Base-by-base conservation (phyloP, 805 yeast species). In the Candida lessepsii region DNA sequence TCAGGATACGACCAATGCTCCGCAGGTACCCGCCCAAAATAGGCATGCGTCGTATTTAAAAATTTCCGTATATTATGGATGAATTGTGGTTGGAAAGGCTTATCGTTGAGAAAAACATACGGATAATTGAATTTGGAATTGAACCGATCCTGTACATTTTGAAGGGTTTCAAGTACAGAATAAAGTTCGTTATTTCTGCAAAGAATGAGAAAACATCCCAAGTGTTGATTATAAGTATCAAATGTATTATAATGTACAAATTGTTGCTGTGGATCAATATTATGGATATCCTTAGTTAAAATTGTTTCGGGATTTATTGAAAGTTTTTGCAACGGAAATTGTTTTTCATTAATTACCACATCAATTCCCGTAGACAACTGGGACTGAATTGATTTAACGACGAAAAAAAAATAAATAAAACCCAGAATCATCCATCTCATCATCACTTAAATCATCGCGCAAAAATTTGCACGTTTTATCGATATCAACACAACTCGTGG, bases 41-140 rank as follows among this genome's bases (percentile, higher is more conserved):
- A 71, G 26, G 80, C 76, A 4, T 54, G 60, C 27, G 91, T 89
- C 10, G 35, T 16, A 2, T 84, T 71, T n/a, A 81, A 75, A 39
- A 75, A 65, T 15, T 70, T 70, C 9, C 69, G 45, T 1, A 83
- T 73, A 18, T 66, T 58, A 19, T 61, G 54, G 41, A 65, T 72
- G 58, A 86, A 86, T 46, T 75, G 76, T 3, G 68, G 71, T 30
- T 71, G 56, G 57, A 86, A 86, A 2, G 75, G 77, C 45, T 68
- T 75, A 53, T 86, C 89, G 57, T 86, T 86, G 35, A 86, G 59
- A 51, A 86, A 86, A 2, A 84, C 81, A 87, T 89, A 86, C 58
- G 86, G 93, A 54, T 86, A 85, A 49, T 79, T 74, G 54, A 60
- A 81, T 39, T 70, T 64, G 29, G 54, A 25, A 60, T 86, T 86